Base-by-base conservation (phyloP, 1,284 basidiomycete species). In the Trametes polyzona region DNA sequence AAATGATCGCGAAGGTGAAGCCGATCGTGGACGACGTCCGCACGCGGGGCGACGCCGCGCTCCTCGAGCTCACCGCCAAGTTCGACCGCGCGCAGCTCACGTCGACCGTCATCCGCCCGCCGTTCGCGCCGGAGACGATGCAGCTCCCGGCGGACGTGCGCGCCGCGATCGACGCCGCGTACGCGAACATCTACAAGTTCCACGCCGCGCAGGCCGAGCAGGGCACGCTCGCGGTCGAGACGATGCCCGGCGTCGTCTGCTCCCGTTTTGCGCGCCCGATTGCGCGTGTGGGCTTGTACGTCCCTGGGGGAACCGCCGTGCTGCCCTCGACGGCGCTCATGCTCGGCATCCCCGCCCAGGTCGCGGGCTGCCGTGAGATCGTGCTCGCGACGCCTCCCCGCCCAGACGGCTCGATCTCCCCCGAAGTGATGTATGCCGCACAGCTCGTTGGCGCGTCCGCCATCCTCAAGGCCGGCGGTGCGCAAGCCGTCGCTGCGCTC, bases 291-390 rank as follows among this genome's bases (percentile, higher is more conserved):
- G 97, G 97, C 33, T 78, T 99, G 48, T 99, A 99, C 75, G 93
- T 99, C 1, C 97, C 97, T 1, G 97, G 97, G 26, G 97, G 97
- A 32, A 98, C 96, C 1, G 97, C 97, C 1, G 86, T 99, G 43
- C 80, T 99, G 23, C 97, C 97, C 11, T 96, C 94, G 3, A 99
- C 97, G 3, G 97, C 97, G 6, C 83, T 99, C 64, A 98, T 98
- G 96, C 86, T 99, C 26, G 96, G 96, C 63, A 90, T 98, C 17
- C 97, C 97, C 3, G 97, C 97, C 1, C 96, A 98, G 73, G 97
- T 99, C 10, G 97, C 97, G 0, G 92, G 93, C 3, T 99, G 97
- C 77, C 87, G 87, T 55, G 88, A 94, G 65, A 90, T 98, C 60
- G 92, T 98, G 30, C 81, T 99, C 55, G 96, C 97, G 3, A 98